Evolutionary conservation across 768 basidiomycete species (phyloP).

Genomic region (Lentinula edodes): DNA sequence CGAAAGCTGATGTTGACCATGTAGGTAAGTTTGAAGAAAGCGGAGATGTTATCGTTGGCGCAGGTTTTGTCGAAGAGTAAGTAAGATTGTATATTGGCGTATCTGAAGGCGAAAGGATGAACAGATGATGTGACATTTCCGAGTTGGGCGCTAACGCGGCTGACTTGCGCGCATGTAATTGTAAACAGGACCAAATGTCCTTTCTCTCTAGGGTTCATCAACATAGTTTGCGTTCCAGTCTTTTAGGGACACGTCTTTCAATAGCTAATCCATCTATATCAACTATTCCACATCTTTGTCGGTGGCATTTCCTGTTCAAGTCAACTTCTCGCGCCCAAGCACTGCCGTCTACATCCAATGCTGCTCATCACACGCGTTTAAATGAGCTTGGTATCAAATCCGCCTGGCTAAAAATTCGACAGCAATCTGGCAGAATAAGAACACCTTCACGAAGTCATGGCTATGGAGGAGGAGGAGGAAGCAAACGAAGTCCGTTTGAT

Average conservation of each 20-base stretch:
- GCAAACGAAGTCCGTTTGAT: conserved; percentile 11
- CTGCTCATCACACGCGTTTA: not conserved
- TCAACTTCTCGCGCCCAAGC: not conserved
- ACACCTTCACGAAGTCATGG: not conserved
- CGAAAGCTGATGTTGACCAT: conserved; percentile 90
- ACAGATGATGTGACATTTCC: conserved; percentile 82
- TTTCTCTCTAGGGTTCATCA: conserved; percentile 1
- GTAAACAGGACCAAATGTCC: conserved; percentile 3
- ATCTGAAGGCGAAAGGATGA: conserved; percentile 80
- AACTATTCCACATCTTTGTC: not conserved
- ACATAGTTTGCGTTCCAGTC: not conserved
- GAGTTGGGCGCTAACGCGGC: conserved; percentile 8
- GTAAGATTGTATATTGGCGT: conserved; percentile 81
- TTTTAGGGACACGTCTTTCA: not conserved
- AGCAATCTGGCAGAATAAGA: conserved; percentile 5
- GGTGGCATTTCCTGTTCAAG: not conserved
- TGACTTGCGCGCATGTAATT: not conserved
- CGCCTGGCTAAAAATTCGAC: not conserved
- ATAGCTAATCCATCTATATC: not conserved
- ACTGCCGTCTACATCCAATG: not conserved
- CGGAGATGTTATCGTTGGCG: conserved; percentile 52
- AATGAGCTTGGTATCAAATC: not conserved
- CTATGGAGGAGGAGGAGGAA: not conserved
- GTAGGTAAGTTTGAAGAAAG: conserved; percentile 79
- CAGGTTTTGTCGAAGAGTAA: conserved; percentile 75